phyloP scores from a whole-genome alignment of 2,329 filamentous ascomycete species.

The Penicillium sp. region DNA sequence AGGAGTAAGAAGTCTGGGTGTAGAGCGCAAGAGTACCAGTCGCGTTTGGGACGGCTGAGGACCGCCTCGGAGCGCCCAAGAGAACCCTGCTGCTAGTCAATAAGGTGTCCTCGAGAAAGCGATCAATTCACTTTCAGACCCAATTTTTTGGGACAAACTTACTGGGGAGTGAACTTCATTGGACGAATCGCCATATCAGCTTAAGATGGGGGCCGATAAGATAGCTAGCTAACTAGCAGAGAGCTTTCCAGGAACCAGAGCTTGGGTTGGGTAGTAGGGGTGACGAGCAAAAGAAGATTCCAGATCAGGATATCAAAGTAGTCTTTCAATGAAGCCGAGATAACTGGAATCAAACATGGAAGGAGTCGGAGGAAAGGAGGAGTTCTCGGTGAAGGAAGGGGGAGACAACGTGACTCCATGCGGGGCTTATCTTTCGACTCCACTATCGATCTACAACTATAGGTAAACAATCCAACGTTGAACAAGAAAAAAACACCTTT shows the following conservation, averaged over 20 bases:
- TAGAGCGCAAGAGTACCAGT: slow-evolving; percentile 45
- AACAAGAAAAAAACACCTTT: slow-evolving; percentile 13
- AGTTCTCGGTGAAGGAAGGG: slow-evolving; percentile 1
- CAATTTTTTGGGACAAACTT: slow-evolving; percentile 13
- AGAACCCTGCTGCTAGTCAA: slow-evolving; percentile 35
- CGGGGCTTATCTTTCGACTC: slow-evolving; percentile 10
- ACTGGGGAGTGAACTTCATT: slow-evolving; percentile 42
- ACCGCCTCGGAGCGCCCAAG: slow-evolving; percentile 44
- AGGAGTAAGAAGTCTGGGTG: slow-evolving; percentile 47
- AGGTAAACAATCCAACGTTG: not conserved
- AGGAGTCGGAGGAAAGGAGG: slow-evolving; percentile 2
- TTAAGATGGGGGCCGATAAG: slow-evolving; percentile 16
- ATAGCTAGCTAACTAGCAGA: slow-evolving; percentile 12
- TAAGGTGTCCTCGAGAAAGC: not conserved
- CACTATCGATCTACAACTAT: not conserved
- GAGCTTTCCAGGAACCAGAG: slow-evolving; percentile 7
- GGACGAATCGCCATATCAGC: slow-evolving; percentile 38
- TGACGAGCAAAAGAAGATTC: not conserved
- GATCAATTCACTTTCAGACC: not conserved
- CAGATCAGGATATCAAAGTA: too few relatives aligned
- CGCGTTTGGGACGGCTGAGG: slow-evolving; percentile 42
- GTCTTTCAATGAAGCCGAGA: too few relatives aligned
- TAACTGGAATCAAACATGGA: not conserved
- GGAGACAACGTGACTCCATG: slow-evolving; percentile 15
- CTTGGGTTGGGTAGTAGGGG: not conserved